These are phyloP conservation scores for Kockovaella imperatae DNA, from an alignment of 768 basidiomycete genomes.

Conservation along the genomic window DNA sequence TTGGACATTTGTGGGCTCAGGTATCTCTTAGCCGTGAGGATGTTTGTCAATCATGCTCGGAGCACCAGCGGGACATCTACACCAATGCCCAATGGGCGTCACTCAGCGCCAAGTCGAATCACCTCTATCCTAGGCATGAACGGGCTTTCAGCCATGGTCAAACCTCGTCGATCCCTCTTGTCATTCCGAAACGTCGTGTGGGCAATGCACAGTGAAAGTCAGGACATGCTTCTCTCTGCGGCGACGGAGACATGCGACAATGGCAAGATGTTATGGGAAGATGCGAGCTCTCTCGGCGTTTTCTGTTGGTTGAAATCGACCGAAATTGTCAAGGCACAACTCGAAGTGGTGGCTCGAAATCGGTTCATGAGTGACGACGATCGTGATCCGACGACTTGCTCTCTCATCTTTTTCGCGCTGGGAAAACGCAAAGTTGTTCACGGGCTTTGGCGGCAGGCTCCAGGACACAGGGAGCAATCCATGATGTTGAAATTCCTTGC, in stretches of 20 bases:
- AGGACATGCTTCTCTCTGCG: slow-evolving; percentile 68
- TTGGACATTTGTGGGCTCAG: slow-evolving; percentile 86
- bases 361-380: slow-evolving; percentile 81
- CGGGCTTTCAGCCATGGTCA: background rate
- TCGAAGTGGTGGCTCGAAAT: slow-evolving; percentile 83
- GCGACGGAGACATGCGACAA: slow-evolving; percentile 60
- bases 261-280: slow-evolving; percentile 81
- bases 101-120: too few species aligned
- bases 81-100: slow-evolving; percentile 11
- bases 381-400: slow-evolving; percentile 81
- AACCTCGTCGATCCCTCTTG: slow-evolving; percentile 16
- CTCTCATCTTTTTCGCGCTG: slow-evolving; percentile 87
- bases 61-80: slow-evolving; percentile 39
- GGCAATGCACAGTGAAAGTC: slow-evolving; percentile 93
- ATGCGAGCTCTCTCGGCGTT: slow-evolving; percentile 77
- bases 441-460: slow-evolving; percentile 90
- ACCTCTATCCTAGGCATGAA: background rate
- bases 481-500: slow-evolving; percentile 84
- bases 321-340: slow-evolving; percentile 59
- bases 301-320: slow-evolving; percentile 77
- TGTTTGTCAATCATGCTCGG: slow-evolving; percentile 75
- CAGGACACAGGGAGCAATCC: slow-evolving; percentile 82
- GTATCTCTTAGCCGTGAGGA: slow-evolving; percentile 85
- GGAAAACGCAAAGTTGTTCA: slow-evolving; percentile 87
- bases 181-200: slow-evolving; percentile 79